Conservation (phyloP, 73 alveolate genomes). For the Tetrahymena malaccensis region DNA sequence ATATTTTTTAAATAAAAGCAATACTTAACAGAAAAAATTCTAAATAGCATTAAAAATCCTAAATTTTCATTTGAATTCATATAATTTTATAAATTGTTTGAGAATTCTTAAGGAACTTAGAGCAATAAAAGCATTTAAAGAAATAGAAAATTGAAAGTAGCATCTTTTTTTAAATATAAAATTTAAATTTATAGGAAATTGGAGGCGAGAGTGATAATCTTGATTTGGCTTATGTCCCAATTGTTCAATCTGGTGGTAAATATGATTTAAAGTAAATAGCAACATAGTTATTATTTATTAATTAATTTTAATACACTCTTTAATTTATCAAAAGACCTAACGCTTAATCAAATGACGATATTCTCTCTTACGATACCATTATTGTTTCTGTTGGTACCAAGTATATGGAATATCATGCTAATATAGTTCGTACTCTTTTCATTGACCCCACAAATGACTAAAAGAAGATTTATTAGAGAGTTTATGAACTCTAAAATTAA, state of each 20-base stretch:
- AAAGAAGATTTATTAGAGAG: constrained; percentile 65
- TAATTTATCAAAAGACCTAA: background rate
- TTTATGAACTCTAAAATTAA: constrained; percentile 60
- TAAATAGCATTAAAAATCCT: background rate
- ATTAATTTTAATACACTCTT: background rate
- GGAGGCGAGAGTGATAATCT: constrained; percentile 5
- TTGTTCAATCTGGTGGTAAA: constrained; percentile 30
- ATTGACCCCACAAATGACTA: constrained; percentile 74
- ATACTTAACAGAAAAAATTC: background rate
- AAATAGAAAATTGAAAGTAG: background rate
- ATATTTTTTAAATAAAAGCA: background rate
- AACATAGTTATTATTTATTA: background rate
- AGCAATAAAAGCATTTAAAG: background rate
- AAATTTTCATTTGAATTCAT: too few species aligned
- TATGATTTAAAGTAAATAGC: background rate
- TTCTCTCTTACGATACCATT: constrained; percentile 68
- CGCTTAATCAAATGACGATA: constrained; percentile 57
- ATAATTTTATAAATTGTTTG: too few species aligned
- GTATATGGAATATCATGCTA: constrained; percentile 82
- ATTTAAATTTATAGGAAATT: constrained; percentile 2
- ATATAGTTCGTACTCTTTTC: constrained; percentile 79
- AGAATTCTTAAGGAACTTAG: background rate
- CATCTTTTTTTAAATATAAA: background rate
- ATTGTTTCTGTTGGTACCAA: constrained; percentile 67
- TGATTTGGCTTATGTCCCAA: constrained; percentile 37